Base-by-base conservation (phyloP, 257 asterid genomes). In the Perilla frutescens region DNA sequence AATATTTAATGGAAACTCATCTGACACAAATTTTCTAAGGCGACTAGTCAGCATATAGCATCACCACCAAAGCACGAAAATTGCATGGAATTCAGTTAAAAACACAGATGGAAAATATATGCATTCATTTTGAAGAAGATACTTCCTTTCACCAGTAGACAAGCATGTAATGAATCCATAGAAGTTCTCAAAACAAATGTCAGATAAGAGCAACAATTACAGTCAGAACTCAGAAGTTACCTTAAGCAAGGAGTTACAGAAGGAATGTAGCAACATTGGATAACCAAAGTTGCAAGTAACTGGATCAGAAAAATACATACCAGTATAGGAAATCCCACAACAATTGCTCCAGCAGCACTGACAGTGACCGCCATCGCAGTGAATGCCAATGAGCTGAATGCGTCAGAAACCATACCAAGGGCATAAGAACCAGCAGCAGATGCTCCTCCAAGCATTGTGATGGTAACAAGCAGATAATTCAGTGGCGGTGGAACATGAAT, bases 401-500 rank as follows among this genome's bases (percentile, higher is more conserved):
- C 96, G 76, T 92, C 98, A 41, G 97, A 89, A 61, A 95, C 83
- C 88, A 89, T 76, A 59, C 99, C 97, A 81, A 90, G 84, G 58
- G 97, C 89, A 85, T 84, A 90, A 67, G 96, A 81, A 74, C 91
- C 94, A 51, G 94, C 88, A 71, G 91, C 96, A 49, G 79, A 89
- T 36, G 98, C 96, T 72, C 97, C 96, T 74, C 99, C 99, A 70
- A 95, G 94, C 97, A 92, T 86, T 37, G 98, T 83, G 37, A 87
- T 70, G 75, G 96, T 90, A 53, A 95, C 97, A 34, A 95, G 93
- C 71, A 92, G 71, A 81, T 87, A 90, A 89, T 82, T 95, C 77
- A 90, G 82, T 2, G 99, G 99, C 0, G 98, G 89, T 48, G 99
- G 98, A 71, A 92, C 98, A 82, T 92, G 98, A 84, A 95, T 92